These are phyloP conservation scores for Lumnitzera racemosa DNA, from an alignment of 345 rosid genomes.

Conservation along the genomic window DNA sequence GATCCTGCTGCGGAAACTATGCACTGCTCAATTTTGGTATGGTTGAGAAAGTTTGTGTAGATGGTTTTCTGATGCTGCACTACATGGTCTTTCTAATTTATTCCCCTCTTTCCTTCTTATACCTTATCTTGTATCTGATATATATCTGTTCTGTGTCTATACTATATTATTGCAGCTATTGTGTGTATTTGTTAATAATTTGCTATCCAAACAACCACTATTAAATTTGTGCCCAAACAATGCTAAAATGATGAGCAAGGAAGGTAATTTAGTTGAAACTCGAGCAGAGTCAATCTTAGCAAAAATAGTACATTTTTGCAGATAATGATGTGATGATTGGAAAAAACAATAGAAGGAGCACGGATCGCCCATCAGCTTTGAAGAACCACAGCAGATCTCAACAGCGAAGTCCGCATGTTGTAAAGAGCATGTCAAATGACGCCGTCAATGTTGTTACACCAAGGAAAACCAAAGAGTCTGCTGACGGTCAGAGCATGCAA, in stretches of 20 bases:
- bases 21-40: too few relatives aligned
- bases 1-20: too few relatives aligned
- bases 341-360: constrained; percentile 24
- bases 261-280: too few relatives aligned
- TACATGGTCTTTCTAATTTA: not conserved
- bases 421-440: constrained; percentile 11
- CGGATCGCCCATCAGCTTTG: constrained; percentile 16
- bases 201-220: not conserved
- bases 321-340: constrained; percentile 53
- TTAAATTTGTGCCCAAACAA: too few relatives aligned
- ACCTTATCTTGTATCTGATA: not conserved
- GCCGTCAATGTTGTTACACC: constrained; percentile 7
- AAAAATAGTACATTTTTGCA: constrained; percentile 1
- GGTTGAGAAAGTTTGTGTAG: not conserved
- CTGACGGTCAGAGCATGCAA: constrained; percentile 12
- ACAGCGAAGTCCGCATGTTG: constrained; percentile 21
- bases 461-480: constrained; percentile 14
- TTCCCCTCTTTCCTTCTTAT: not conserved
- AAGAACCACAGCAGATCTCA: constrained; percentile 21
- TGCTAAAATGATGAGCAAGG: too few relatives aligned
- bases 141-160: not conserved
- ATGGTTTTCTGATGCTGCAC: not conserved
- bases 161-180: not conserved
- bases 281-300: too few relatives aligned
- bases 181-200: constrained; percentile 1